A percentile compares a stretch with the other conserved stretches of the same genome.
These are phyloP conservation scores for Aspergillus carbonarius DNA, from an alignment of 2,329 filamentous ascomycete genomes.

Conservation along the genomic window DNA sequence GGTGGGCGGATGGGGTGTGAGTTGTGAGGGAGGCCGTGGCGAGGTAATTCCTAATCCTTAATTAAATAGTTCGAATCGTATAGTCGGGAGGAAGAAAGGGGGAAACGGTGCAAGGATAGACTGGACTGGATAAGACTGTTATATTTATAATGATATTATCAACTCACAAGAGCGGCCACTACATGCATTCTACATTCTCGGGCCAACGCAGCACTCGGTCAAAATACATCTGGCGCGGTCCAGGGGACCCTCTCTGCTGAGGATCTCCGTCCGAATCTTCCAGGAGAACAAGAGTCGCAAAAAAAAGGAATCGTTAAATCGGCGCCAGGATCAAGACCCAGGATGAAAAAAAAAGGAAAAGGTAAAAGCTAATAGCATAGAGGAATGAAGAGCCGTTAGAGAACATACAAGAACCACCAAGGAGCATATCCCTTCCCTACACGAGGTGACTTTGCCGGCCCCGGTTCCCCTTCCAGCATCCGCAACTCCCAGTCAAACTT, in stretches of 20 bases:
- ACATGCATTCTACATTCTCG: constrained; percentile 10
- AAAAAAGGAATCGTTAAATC: constrained; percentile 26
- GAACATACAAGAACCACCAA: constrained; percentile 36
- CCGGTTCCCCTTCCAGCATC: constrained; percentile 36
- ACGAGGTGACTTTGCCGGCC: constrained; percentile 31
- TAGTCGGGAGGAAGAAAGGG: neutral
- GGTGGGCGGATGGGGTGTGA: neutral
- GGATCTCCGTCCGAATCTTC: too few species aligned
- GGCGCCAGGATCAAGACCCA: constrained; percentile 32
- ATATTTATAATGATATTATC: neutral
- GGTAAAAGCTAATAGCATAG: constrained; percentile 44
- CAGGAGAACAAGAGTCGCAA: constrained; percentile 22
- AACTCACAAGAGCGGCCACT: neutral
- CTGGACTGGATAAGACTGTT: neutral
- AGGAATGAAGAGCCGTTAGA: constrained; percentile 40
- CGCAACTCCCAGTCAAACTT: constrained; percentile 39
- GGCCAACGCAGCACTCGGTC: neutral
- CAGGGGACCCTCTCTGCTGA: too few species aligned
- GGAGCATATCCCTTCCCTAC: constrained; percentile 32
- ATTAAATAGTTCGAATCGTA: neutral
- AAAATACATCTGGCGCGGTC: neutral
- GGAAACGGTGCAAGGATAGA: neutral
- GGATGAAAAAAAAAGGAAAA: constrained; percentile 29
- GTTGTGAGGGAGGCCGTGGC: neutral
- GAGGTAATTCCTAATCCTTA: too few species aligned